Conservation (phyloP, 495 filamentous ascomycete genomes). For the Sabuloglossum arenarium region DNA sequence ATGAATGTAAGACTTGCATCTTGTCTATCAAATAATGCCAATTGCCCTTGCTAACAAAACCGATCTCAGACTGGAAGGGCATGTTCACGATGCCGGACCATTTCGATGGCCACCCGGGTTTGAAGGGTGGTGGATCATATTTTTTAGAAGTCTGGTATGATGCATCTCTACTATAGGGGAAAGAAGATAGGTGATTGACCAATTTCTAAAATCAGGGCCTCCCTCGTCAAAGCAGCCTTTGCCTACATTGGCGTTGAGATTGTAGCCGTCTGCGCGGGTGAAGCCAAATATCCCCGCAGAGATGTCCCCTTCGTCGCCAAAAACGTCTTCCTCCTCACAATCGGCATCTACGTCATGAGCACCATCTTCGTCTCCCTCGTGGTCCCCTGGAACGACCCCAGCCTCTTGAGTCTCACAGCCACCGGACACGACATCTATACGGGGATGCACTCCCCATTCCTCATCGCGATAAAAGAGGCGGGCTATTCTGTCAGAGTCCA, state of each 20-base stretch:
- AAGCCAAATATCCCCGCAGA: neutral
- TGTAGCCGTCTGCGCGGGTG: neutral
- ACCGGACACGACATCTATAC: neutral
- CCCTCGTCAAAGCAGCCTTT: slow-evolving; percentile 1
- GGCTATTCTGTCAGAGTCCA: neutral
- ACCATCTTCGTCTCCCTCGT: neutral
- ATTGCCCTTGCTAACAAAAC: neutral
- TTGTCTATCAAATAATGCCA: neutral
- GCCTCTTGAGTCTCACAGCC: neutral
- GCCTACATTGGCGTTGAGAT: slow-evolving; percentile 1
- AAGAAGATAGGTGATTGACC: too few relatives aligned
- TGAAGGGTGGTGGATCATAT: neutral
- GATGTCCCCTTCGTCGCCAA: neutral
- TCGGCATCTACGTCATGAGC: neutral
- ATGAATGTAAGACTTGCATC: neutral
- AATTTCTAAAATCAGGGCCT: neutral
- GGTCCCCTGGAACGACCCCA: neutral
- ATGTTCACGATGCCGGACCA: neutral
- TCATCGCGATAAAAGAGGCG: slow-evolving; percentile 2
- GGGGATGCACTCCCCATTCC: neutral
- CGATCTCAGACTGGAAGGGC: neutral
- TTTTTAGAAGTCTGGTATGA: neutral
- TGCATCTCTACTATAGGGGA: too few relatives aligned
- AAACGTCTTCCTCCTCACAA: neutral
- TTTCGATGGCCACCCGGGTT: neutral